A percentile compares a stretch with the other conserved stretches of the same genome.
These are phyloP conservation scores for Yamadazyma membranifaciens DNA, from an alignment of 1,139 yeast species.

Conservation along the genomic window DNA sequence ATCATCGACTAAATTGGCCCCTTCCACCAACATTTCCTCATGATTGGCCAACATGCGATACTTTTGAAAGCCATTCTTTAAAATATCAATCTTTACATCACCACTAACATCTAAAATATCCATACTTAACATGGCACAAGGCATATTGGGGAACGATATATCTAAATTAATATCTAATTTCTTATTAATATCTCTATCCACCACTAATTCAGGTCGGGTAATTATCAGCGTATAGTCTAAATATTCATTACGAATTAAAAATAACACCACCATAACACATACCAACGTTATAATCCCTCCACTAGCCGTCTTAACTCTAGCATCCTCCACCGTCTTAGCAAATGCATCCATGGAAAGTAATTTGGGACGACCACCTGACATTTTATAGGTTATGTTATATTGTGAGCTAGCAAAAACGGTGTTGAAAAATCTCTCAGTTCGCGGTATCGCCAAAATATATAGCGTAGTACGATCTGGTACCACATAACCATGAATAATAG, in stretches of 20 bases:
- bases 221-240: slow-evolving; percentile 64
- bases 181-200: slow-evolving; percentile 79
- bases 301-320: slow-evolving; percentile 78
- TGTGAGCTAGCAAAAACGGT: not conserved
- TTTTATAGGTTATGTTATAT: no score
- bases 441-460: not conserved
- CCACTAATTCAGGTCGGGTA: slow-evolving; percentile 78
- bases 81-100: slow-evolving; percentile 71
- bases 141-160: slow-evolving; percentile 76
- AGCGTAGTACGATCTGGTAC: not conserved
- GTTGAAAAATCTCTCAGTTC: slow-evolving; percentile 5
- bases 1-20: slow-evolving; percentile 27
- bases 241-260: slow-evolving; percentile 75
- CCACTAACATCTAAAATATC: slow-evolving; percentile 80
- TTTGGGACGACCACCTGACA: slow-evolving; percentile 40
- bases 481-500: not conserved
- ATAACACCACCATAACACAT: slow-evolving; percentile 59
- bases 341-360: slow-evolving; percentile 81
- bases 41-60: slow-evolving; percentile 40
- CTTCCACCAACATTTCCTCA: slow-evolving; percentile 30
- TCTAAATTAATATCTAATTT: slow-evolving; percentile 78
- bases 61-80: slow-evolving; percentile 69
- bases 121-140: slow-evolving; percentile 63
- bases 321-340: slow-evolving; percentile 93
- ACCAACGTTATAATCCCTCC: slow-evolving; percentile 87